A percentile compares a stretch with the other conserved stretches of the same genome.
These are phyloP conservation scores for Yarrowia sp. DNA, from an alignment of 805 yeast species.

Conservation along the genomic window DNA sequence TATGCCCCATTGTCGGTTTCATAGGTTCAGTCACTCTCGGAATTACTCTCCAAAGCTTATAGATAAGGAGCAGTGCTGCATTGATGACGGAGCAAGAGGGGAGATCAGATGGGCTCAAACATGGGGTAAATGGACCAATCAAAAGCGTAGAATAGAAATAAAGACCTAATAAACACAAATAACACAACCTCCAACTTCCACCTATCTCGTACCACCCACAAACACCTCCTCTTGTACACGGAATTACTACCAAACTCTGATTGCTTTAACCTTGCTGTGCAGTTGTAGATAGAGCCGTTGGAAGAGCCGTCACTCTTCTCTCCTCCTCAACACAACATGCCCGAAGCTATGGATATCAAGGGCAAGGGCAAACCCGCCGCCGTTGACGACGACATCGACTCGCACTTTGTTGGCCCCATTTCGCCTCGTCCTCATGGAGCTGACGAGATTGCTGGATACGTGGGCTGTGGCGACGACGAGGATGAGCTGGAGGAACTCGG, in stretches of 20 bases:
- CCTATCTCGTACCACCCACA: neutral
- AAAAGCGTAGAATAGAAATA: neutral
- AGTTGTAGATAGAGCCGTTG: slow-evolving; percentile 8
- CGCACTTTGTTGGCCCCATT: slow-evolving; percentile 15
- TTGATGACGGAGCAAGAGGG: neutral
- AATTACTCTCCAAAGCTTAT: neutral
- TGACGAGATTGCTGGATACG: slow-evolving; percentile 20
- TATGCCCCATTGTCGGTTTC: neutral
- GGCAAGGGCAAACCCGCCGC: neutral
- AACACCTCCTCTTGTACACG: too few species aligned
- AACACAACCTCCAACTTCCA: neutral
- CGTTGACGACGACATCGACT: slow-evolving; percentile 14
- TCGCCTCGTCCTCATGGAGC: neutral
- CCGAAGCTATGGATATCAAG: slow-evolving; percentile 6
- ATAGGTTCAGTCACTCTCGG: neutral
- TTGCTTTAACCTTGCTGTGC: slow-evolving; percentile 9
- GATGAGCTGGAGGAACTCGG: slow-evolving; percentile 28
- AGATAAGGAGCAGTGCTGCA: slow-evolving; percentile 3
- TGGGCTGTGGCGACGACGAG: slow-evolving; percentile 28
- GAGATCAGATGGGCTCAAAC: neutral
- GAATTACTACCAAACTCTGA: neutral
- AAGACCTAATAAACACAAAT: neutral
- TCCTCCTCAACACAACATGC: neutral
- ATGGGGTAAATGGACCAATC: too few species aligned
- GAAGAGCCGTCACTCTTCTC: neutral